Conservation (phyloP, 805 yeast species). For the Kodamaea neixiangensis region DNA sequence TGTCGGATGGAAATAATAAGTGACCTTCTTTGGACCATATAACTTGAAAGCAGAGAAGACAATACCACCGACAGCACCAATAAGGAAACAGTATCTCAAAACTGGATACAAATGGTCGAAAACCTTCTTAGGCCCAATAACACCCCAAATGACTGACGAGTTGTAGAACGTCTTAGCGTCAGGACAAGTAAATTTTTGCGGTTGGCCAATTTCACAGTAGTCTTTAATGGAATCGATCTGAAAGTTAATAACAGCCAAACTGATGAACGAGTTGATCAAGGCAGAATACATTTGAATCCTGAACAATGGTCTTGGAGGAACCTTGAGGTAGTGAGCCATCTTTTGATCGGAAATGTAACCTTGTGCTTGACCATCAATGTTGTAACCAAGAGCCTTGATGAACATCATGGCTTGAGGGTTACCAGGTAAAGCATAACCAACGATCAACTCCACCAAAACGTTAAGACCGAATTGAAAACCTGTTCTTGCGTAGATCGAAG, state of each 20-base stretch:
- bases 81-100: conserved; percentile 35
- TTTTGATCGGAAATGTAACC: conserved; percentile 58
- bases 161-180: conserved; percentile 41
- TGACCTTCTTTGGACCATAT: conserved; percentile 19
- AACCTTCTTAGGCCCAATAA: conserved; percentile 39
- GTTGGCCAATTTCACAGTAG: conserved; percentile 21
- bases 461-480: conserved; percentile 37
- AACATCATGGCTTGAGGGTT: conserved; percentile 42
- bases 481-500: conserved; percentile 30
- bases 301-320: conserved; percentile 64
- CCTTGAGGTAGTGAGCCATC: conserved; percentile 63
- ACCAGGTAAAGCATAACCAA: conserved; percentile 41
- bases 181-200: conserved; percentile 34
- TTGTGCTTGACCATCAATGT: conserved; percentile 58
- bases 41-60: conserved; percentile 19
- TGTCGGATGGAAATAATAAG: conserved; percentile 36
- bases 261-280: conserved; percentile 22
- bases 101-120: conserved; percentile 37
- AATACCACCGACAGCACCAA: conserved; percentile 31
- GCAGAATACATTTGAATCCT: conserved; percentile 31
- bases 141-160: conserved; percentile 67
- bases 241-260: conserved; percentile 25
- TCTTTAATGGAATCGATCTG: conserved; percentile 18
- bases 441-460: conserved; percentile 39
- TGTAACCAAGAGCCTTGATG: conserved; percentile 61